A percentile compares a stretch with the other conserved stretches of the same genome.
phyloP scores from a whole-genome alignment of 2,329 filamentous ascomycete species.

The Colletotrichum sp. region DNA sequence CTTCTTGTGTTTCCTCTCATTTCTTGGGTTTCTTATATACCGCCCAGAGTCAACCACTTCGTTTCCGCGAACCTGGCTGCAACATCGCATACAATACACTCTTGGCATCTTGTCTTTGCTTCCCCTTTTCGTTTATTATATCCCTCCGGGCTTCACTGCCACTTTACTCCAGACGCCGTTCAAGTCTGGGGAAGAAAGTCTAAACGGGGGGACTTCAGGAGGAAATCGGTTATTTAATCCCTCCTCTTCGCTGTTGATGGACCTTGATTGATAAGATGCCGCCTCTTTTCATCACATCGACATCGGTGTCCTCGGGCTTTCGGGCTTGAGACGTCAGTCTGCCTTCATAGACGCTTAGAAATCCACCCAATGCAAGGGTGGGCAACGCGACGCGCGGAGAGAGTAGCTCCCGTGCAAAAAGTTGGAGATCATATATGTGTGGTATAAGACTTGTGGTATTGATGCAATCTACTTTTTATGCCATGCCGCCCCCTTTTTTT shows the following conservation, averaged over 20 bases:
- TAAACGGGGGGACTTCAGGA: not conserved
- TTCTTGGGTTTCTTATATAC: not conserved
- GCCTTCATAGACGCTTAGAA: not conserved
- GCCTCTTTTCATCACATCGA: no score
- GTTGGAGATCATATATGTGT: not conserved
- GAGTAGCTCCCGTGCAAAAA: not conserved
- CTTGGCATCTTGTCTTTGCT: conserved; percentile 10
- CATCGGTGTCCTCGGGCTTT: not conserved
- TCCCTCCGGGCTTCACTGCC: not conserved
- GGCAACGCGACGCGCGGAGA: not conserved
- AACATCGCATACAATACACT: not conserved
- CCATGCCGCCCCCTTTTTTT: not conserved
- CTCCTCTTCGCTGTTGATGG: not conserved
- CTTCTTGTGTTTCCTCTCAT: not conserved
- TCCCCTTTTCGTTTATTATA: not conserved
- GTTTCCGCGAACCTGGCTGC: not conserved
- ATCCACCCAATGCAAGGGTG: not conserved
- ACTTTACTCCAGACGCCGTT: not conserved
- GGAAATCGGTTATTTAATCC: not conserved
- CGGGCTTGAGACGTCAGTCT: not conserved
- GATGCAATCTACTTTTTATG: not conserved
- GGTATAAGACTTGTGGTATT: not conserved
- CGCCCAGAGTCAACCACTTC: not conserved
- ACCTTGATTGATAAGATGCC: not conserved
- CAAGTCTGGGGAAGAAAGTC: not conserved